A percentile compares a stretch with the other conserved stretches of the same genome.
These are phyloP conservation scores for Multifurca ochricompacta DNA, from an alignment of 768 basidiomycete species.

Conservation along the genomic window DNA sequence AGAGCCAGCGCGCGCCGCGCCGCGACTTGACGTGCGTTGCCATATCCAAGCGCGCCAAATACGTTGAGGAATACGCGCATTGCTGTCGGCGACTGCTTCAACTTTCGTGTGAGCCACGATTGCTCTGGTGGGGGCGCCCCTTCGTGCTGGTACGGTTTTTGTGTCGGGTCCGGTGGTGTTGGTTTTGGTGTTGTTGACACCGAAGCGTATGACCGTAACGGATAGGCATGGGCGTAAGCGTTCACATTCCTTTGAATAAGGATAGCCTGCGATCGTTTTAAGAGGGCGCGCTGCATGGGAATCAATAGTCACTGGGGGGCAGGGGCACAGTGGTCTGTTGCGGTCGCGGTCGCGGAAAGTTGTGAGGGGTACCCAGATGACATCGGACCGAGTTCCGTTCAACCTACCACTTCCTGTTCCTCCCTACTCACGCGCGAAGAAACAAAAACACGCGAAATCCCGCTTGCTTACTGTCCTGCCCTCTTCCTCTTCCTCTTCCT, in stretches of 20 bases:
- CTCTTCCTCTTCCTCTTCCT: neutral
- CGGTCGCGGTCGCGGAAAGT: too few relatives aligned
- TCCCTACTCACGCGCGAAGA: too few relatives aligned
- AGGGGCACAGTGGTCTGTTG: too few relatives aligned
- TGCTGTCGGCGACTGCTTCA: conserved; percentile 16
- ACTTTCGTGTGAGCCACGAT: conserved; percentile 20
- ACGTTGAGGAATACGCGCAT: conserved; percentile 17
- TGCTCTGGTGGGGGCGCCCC: conserved; percentile 11
- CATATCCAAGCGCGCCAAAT: conserved; percentile 18
- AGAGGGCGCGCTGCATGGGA: conserved; percentile 8
- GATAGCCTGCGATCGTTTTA: neutral
- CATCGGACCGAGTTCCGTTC: too few relatives aligned
- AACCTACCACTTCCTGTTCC: too few relatives aligned
- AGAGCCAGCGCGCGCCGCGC: conserved; percentile 17
- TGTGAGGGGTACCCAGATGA: too few relatives aligned
- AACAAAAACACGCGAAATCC: too few relatives aligned
- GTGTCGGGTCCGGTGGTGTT: conserved; percentile 11
- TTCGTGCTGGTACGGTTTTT: conserved; percentile 18
- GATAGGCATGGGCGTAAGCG: too few relatives aligned
- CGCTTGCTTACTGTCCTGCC: neutral
- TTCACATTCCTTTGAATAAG: neutral
- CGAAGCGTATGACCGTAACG: neutral
- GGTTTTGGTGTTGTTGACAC: neutral
- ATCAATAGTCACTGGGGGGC: too few relatives aligned
- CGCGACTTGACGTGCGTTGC: conserved; percentile 13